phyloP scores from a whole-genome alignment of 2,329 filamentous ascomycete genomes.

The Penicillium sp. region DNA sequence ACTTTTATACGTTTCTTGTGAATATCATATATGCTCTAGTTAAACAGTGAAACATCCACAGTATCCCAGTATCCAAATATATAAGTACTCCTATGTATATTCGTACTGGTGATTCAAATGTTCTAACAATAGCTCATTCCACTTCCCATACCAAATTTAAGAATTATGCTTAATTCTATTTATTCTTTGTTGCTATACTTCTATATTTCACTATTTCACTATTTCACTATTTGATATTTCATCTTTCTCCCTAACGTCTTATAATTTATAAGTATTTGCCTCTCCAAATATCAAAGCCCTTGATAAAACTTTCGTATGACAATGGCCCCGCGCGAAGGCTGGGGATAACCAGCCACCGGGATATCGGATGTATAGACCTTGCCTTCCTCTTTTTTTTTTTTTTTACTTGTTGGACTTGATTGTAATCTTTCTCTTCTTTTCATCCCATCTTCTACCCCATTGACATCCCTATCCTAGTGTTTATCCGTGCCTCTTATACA shows the following conservation, averaged over 20 bases:
- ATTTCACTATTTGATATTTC: background rate
- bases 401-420: background rate
- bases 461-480: background rate
- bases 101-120: background rate
- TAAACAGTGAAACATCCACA: background rate
- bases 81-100: background rate
- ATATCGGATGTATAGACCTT: constrained; percentile 21
- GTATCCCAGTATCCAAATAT: background rate
- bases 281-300: background rate
- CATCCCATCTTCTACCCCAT: background rate
- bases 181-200: background rate
- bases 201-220: background rate
- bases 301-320: constrained; percentile 1
- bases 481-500: background rate
- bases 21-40: background rate
- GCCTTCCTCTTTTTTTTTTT: background rate
- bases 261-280: background rate
- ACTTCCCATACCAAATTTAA: background rate
- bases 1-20: background rate
- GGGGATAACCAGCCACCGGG: constrained; percentile 31
- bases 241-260: background rate
- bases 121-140: constrained; percentile 3
- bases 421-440: background rate
- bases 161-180: background rate
- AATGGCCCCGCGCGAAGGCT: constrained; percentile 25